A percentile compares a stretch with the other conserved stretches of the same genome.
Conservation (phyloP, 371 early-diverging fungal species). For the Haplosporangium sp. region DNA sequence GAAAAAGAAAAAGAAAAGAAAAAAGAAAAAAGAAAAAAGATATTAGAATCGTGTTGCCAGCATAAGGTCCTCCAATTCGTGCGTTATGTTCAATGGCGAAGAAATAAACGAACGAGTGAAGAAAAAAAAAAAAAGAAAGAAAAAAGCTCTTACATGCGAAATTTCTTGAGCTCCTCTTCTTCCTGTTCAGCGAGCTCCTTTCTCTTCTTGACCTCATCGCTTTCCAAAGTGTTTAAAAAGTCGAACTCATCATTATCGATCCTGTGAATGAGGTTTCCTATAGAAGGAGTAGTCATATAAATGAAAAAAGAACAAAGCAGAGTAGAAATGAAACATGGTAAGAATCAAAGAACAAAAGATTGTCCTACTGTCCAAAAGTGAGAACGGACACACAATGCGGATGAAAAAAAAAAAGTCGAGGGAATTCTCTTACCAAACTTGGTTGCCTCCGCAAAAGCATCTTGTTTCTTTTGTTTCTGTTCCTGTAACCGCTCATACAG, state of each 20-base stretch:
- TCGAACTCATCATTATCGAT: slow-evolving; percentile 84
- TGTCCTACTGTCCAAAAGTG: no score
- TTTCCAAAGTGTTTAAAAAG: slow-evolving; percentile 72
- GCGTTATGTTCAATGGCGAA: neutral
- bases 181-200: slow-evolving; percentile 65
- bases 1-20: no score
- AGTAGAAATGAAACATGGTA: neutral
- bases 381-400: no score
- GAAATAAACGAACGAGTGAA: neutral
- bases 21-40: neutral
- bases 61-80: no score
- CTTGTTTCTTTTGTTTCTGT: slow-evolving; percentile 74
- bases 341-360: no score
- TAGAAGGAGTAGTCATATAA: no score
- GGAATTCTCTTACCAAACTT: slow-evolving; percentile 59
- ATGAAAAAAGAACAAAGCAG: slow-evolving; percentile 3
- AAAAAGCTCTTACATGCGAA: slow-evolving; percentile 65
- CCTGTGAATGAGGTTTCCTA: slow-evolving; percentile 77
- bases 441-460: slow-evolving; percentile 74
- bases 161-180: slow-evolving; percentile 68
- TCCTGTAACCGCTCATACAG: slow-evolving; percentile 85
- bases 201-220: slow-evolving; percentile 66
- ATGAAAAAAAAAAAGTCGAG: neutral
- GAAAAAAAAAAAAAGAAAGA: no score
- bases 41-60: neutral